Evolutionary conservation across 164 flowering plant genomes (phyloP), one percentile per base, ranked within the genome.

Genomic region (Houttuynia cordata): DNA sequence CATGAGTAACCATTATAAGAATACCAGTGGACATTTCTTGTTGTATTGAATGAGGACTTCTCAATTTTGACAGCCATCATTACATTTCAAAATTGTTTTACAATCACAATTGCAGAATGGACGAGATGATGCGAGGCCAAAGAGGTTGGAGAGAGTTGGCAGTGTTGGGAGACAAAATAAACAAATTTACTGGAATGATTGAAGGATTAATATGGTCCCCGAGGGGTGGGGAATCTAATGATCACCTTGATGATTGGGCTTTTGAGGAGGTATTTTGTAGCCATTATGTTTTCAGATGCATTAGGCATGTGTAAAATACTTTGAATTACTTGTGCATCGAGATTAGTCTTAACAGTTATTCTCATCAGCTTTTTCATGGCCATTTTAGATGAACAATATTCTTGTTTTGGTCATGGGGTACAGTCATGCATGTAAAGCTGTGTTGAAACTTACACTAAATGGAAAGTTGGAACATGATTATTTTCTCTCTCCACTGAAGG

Each of bases 51-150:
- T 19, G 22, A 18, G n/a, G 56, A 30, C 37, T 30, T 30, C 4
- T 2, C 37, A 30, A 30, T 30, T 18, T 53, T n/a, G n/a, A n/a
- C n/a, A n/a, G n/a, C n/a, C n/a, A n/a, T n/a, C n/a, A n/a, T n/a
- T n/a, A n/a, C n/a, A n/a, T 53, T 53, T 23, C 20, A 20, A 20
- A 53, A 53, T 12, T 53, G 24, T 62, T 13, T 58, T 62, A 22
- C 25, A 22, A 12, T n/a, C 50, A 3, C 56, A 67, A 25, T 15
- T 72, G 77, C 78, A 94, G 99, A 78, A 94, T 94, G 99, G 97
- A 94, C 77, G 97, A 94, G 76, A 94, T 94, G 99, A 91, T 94
- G 99, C 83, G 86, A 59, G 99, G 96, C 19, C 99, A 91, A 75
- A 76, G 97, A 73, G 99, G 99, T 21, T 91, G 99, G 99, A 81